phyloP scores from a whole-genome alignment of 1,284 basidiomycete species.

The Wallemia hederae region DNA sequence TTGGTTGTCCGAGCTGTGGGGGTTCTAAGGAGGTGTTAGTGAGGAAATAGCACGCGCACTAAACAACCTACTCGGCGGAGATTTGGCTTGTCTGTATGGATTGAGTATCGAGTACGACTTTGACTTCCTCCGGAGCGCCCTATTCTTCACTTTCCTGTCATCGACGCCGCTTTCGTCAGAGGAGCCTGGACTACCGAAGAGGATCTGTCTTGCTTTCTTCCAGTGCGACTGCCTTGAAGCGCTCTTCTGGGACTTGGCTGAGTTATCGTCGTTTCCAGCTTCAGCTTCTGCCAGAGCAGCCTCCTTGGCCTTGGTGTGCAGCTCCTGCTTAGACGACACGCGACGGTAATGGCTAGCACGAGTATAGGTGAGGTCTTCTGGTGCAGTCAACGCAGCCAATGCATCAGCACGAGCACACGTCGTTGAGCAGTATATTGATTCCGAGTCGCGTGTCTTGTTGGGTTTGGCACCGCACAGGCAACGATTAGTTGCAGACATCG shows the following conservation, averaged over 20 bases:
- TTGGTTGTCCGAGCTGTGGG: background rate
- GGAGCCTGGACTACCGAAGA: background rate
- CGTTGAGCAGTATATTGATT: conserved; percentile 9
- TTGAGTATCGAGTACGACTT: background rate
- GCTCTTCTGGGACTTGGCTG: background rate
- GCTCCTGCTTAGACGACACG: background rate
- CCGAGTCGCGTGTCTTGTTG: conserved; percentile 12
- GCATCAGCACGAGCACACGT: background rate
- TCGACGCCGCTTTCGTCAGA: background rate
- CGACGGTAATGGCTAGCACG: background rate
- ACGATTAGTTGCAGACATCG: background rate
- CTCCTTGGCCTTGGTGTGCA: background rate
- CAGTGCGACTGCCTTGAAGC: background rate
- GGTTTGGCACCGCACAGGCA: background rate
- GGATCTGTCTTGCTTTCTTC: background rate
- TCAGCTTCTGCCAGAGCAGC: background rate
- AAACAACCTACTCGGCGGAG: background rate
- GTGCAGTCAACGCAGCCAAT: background rate
- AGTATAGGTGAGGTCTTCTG: background rate
- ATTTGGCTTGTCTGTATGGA: background rate
- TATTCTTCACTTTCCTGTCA: background rate
- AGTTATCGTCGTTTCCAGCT: background rate
- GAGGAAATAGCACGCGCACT: background rate
- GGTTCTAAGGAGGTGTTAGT: no score
- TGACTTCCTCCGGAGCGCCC: background rate